A percentile compares a stretch with the other conserved stretches of the same genome.
Evolutionary conservation across 495 filamentous ascomycete genomes (phyloP).

Genomic region (Penicillium herquei): DNA sequence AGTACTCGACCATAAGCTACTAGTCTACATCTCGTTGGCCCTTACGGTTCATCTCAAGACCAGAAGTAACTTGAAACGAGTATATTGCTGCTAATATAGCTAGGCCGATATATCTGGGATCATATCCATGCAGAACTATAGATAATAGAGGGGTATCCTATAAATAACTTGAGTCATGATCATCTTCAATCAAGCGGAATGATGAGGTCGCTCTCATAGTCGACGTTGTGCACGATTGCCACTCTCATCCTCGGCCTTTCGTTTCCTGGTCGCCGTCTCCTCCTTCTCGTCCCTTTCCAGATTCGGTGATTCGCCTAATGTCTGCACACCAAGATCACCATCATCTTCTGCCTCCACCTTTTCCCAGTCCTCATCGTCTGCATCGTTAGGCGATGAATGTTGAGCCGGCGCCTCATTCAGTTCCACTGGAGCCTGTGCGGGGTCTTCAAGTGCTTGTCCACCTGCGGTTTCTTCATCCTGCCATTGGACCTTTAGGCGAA

Average conservation of each 20-base stretch:
- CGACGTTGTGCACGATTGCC: slow-evolving; percentile 8
- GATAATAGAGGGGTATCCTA: slow-evolving; percentile 16
- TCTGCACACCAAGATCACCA: slow-evolving; percentile 36
- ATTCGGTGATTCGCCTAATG: slow-evolving; percentile 30
- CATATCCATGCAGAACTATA: slow-evolving; percentile 6
- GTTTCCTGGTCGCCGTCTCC: slow-evolving; percentile 30
- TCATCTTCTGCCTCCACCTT: slow-evolving; percentile 44
- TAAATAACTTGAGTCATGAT: not conserved
- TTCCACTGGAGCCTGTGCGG: not conserved
- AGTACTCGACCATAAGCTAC: too few species aligned
- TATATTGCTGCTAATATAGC: not conserved
- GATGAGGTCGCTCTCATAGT: slow-evolving; percentile 2
- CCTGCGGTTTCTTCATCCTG: not conserved
- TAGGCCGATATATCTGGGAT: not conserved
- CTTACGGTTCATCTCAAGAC: too few species aligned
- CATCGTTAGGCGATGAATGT: slow-evolving; percentile 1
- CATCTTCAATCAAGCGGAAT: not conserved
- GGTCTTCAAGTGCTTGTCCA: not conserved
- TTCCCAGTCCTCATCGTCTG: slow-evolving; percentile 45
- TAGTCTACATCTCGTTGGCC: too few species aligned
- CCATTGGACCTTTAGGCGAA: slow-evolving; percentile 51
- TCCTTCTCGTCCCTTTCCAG: slow-evolving; percentile 30
- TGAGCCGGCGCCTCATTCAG: not conserved
- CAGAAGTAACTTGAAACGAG: too few species aligned
- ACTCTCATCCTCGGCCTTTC: slow-evolving; percentile 38